phyloP scores from a whole-genome alignment of 805 yeast genomes.

The Cyberlindnera japonica region DNA sequence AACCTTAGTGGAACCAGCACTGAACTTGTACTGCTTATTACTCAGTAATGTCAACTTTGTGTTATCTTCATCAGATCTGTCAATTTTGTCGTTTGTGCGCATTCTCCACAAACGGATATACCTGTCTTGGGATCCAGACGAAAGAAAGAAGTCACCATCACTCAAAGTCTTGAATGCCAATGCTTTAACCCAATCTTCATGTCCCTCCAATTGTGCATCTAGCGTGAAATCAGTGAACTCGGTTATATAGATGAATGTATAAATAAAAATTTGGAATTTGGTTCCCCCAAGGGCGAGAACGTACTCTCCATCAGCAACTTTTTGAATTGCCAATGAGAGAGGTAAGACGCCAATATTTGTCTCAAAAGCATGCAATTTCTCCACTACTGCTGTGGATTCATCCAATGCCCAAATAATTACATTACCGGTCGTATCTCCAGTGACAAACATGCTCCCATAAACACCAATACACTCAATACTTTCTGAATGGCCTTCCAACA shows the following conservation, averaged over 20 bases:
- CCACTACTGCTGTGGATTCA: conserved; percentile 18
- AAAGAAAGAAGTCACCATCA: conserved; percentile 58
- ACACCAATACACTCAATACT: conserved; percentile 53
- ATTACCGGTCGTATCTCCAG: conserved; percentile 65
- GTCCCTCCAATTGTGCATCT: conserved; percentile 70
- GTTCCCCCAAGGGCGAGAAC: conserved; percentile 76
- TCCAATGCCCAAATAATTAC: conserved; percentile 49
- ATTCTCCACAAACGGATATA: conserved; percentile 89
- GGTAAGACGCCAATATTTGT: conserved; percentile 50
- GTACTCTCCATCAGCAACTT: conserved; percentile 32
- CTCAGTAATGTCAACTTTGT: conserved; percentile 51
- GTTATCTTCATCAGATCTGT: conserved; percentile 52
- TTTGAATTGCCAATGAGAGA: conserved; percentile 34
- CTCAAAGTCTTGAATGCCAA: conserved; percentile 50
- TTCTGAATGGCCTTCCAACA: conserved; percentile 38
- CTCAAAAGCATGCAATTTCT: conserved; percentile 30
- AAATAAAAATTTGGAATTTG: conserved; percentile 47
- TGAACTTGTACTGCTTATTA: conserved; percentile 69
- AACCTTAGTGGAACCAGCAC: conserved; percentile 36
- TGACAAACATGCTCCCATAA: conserved; percentile 39
- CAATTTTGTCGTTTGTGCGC: conserved; percentile 49
- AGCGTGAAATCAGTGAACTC: conserved; percentile 28
- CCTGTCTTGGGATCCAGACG: conserved; percentile 90
- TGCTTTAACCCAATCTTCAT: conserved; percentile 93
- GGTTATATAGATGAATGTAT: conserved; percentile 36